Evolutionary conservation across 305 asterid species (phyloP).

Genomic region (Fraxinus greggii): DNA sequence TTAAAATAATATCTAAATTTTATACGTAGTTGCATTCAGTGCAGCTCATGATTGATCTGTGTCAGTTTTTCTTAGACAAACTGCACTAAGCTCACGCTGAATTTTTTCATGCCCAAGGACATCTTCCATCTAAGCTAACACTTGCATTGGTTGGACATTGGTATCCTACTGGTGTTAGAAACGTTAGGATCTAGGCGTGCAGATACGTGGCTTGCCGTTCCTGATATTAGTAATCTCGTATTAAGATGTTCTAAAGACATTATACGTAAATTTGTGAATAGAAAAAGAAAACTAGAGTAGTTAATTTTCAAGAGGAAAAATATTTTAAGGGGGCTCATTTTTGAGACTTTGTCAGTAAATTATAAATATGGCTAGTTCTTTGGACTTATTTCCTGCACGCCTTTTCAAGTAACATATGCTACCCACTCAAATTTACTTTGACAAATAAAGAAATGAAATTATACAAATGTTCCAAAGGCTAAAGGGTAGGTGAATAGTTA

Average conservation of each 20-base stretch:
- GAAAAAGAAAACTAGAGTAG: not conserved
- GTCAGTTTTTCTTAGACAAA: not conserved
- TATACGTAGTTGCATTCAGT: not conserved
- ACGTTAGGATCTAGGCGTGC: not conserved
- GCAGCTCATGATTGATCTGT: not conserved
- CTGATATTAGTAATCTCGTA: not conserved
- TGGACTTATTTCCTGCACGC: not conserved
- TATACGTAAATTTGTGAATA: not conserved
- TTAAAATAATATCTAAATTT: not conserved
- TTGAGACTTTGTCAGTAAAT: not conserved
- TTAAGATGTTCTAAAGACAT: not conserved
- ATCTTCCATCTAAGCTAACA: not conserved
- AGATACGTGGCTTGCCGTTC: not conserved
- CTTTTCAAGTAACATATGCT: not conserved
- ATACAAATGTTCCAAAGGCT: conserved; percentile 10
- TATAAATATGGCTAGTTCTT: not conserved
- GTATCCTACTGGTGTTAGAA: not conserved
- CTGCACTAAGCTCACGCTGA: not conserved
- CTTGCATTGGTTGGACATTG: not conserved
- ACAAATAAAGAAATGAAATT: conserved; percentile 5
- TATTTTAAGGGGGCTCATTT: not conserved
- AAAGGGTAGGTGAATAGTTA: conserved; percentile 14
- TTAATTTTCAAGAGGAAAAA: conserved; percentile 1
- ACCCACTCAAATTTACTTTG: not conserved
- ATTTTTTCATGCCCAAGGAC: conserved; percentile 6